Percentiles rank a stretch among this genome's conserved stretches.
Evolutionary conservation across 2,329 filamentous ascomycete genomes (phyloP).

Genomic region (Bipolaris zeicola): DNA sequence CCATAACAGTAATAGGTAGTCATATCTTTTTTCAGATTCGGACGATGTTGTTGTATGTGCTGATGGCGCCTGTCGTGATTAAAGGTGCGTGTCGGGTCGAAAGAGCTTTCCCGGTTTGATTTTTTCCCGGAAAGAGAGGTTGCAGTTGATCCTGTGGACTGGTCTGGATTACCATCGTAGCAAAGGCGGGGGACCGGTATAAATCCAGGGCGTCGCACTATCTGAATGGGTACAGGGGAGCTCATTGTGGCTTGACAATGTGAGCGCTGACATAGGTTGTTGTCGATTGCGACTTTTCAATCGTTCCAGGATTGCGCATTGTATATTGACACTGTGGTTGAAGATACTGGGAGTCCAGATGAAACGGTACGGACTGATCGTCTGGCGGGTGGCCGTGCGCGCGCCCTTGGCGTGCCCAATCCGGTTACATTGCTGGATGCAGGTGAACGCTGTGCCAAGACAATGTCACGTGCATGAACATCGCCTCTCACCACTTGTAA

Average conservation of each 20-base stretch:
- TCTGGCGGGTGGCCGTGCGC: background rate
- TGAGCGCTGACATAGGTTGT: background rate
- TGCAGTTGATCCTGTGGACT: background rate
- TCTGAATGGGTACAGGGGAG: background rate
- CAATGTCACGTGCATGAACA: conserved; percentile 7
- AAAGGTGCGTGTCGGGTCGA: background rate
- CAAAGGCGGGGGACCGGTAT: background rate
- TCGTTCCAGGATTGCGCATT: background rate
- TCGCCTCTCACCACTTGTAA: background rate
- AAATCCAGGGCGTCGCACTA: background rate
- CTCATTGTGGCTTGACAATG: conserved; percentile 7
- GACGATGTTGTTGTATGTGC: background rate
- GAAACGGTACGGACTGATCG: background rate
- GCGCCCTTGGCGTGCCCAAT: conserved; percentile 1
- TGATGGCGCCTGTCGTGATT: conserved; percentile 2
- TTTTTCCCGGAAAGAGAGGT: background rate
- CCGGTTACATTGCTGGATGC: background rate
- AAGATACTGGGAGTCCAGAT: background rate
- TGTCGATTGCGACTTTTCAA: background rate
- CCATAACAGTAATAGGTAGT: conserved; percentile 14
- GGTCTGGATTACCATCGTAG: background rate
- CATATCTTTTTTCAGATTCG: background rate
- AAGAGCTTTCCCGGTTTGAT: background rate
- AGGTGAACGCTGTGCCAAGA: conserved; percentile 18
- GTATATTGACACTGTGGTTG: background rate